Evolutionary conservation across 352 stramenopile species (phyloP), one percentile per base, ranked within the genome.

Genomic region (Phytophthora melonis): DNA sequence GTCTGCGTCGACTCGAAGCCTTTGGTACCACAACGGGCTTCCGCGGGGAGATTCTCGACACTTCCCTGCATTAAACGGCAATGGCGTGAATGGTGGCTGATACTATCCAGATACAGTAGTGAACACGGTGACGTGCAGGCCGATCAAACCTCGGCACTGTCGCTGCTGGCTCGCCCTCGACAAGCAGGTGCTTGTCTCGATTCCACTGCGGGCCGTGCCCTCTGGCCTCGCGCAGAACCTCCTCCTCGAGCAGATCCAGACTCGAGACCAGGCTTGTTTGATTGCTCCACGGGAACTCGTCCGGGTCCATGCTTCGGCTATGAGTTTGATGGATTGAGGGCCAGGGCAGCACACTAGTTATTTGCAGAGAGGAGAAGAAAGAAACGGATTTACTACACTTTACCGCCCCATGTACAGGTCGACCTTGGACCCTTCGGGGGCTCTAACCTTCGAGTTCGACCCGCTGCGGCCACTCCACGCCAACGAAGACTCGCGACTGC

Each of bases 391-490:
- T 45, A 21, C 16, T 60, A 16, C 6, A 59, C 43, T 25, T 10
- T 3, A 11, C 41, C 13, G 19, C 43, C 53, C 23, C 23, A 92
- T 90, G 80, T 90, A 90, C 59, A 82, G 78, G 23, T 92, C 84
- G 11, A 2, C 41, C 0, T 66, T 90, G 1, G 81, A 89, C 43
- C 64, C 74, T 45, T 70, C 62, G 13, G 74, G 74, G 23, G 68
- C 74, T 34, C 74, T 93, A 1, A 61, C 62, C 52, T 90, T 93
- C 55, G 77, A 79, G 5, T 92, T 91, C 56, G 86, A 93, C 49
- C 84, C 84, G 6, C 41, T 93, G 13, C 73, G 74, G 4, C 65
- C 81, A 14, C 63, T 84, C 5, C 82, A 93, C 57, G 76, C 82
- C 10, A 78, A 81, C 41, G 69, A 83, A 4, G 71, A 81, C 49